A percentile compares a stretch with the other conserved stretches of the same genome.
These are phyloP conservation scores for Davidsoniella neocaledoniae DNA, from an alignment of 2,329 filamentous ascomycete species.

Conservation along the genomic window DNA sequence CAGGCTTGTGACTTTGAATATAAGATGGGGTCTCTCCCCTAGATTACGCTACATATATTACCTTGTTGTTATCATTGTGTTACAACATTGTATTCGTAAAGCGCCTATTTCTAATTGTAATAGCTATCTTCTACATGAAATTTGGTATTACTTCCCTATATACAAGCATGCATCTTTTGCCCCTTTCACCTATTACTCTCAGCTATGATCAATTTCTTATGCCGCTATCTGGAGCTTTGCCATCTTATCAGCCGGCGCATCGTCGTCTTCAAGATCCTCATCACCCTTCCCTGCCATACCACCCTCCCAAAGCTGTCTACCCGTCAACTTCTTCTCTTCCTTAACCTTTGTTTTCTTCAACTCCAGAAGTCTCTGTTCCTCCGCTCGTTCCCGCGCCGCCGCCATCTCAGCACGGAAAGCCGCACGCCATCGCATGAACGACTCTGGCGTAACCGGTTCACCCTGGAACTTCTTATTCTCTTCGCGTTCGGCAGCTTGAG, in stretches of 20 bases:
- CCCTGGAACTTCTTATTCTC: conserved; percentile 97
- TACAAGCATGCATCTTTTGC: no score
- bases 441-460: conserved; percentile 70
- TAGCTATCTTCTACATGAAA: no score
- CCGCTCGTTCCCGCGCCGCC: conserved; percentile 48
- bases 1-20: conserved; percentile 1
- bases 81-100: no score
- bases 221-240: conserved; percentile 57
- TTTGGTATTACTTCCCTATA: neutral
- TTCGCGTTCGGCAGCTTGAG: conserved; percentile 55
- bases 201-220: neutral
- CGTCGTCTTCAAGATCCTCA: conserved; percentile 50
- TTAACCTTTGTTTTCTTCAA: conserved; percentile 54
- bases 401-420: conserved; percentile 66
- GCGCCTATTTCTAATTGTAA: no score
- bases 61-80: no score
- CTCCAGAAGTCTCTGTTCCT: conserved; percentile 68
- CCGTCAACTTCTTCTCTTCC: conserved; percentile 56
- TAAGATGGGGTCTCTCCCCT: neutral
- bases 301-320: conserved; percentile 62
- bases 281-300: conserved; percentile 52
- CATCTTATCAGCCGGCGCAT: conserved; percentile 35
- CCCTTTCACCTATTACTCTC: no score
- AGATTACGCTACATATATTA: neutral
- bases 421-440: conserved; percentile 68